Evolutionary conservation across 768 basidiomycete species (phyloP).

Genomic region (Hygrophorus pudorinus): DNA sequence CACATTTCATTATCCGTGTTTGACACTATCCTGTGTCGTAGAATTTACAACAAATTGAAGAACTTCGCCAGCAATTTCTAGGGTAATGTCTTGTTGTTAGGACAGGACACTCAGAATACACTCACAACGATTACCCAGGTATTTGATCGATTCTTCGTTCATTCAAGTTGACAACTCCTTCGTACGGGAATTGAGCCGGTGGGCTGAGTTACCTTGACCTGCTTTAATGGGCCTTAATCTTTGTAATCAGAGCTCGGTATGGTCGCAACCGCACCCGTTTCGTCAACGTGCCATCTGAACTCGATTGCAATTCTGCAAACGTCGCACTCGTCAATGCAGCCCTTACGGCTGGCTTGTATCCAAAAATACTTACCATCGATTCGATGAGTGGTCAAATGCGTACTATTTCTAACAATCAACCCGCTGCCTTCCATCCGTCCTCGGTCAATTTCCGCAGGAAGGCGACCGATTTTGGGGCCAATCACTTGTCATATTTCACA

Average conservation of each 20-base stretch:
- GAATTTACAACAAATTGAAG: constrained; percentile 95
- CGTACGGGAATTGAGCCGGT: constrained; percentile 65
- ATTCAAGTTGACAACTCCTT: constrained; percentile 58
- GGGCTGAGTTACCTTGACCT: constrained; percentile 13
- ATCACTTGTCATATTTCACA: constrained; percentile 78
- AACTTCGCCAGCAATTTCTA: constrained; percentile 84
- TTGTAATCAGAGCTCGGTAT: constrained; percentile 51
- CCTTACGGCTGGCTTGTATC: constrained; percentile 80
- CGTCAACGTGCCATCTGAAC: constrained; percentile 58
- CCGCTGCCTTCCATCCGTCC: constrained; percentile 76
- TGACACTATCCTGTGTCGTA: constrained; percentile 17
- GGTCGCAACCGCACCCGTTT: constrained; percentile 69
- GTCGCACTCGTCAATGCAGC: constrained; percentile 66
- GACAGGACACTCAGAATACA: constrained; percentile 4
- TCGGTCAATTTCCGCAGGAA: constrained; percentile 79
- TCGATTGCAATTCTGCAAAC: constrained; percentile 63
- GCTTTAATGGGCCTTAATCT: constrained; percentile 1
- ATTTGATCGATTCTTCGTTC: constrained; percentile 83
- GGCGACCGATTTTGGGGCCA: constrained; percentile 59
- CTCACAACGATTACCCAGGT: constrained; percentile 31
- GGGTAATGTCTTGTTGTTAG: constrained; percentile 33
- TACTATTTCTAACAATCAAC: constrained; percentile 77
- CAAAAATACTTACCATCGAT: constrained; percentile 78
- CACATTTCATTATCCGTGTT: neutral
- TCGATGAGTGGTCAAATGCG: constrained; percentile 48